These are phyloP conservation scores for Aphanomyces invadans DNA, from an alignment of 352 stramenopile species.

Conservation along the genomic window DNA sequence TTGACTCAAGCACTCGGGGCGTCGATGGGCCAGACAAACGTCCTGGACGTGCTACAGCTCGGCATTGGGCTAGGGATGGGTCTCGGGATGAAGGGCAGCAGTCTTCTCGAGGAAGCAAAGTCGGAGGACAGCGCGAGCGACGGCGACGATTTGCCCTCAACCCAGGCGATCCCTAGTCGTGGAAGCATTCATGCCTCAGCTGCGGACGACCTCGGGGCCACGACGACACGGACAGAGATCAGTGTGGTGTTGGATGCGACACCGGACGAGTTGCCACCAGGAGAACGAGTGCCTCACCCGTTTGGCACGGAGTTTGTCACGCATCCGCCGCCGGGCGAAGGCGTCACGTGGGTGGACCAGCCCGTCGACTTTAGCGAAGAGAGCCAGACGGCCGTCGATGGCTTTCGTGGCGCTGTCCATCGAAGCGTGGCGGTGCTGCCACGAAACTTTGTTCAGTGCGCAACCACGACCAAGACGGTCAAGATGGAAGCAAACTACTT, in stretches of 20 bases:
- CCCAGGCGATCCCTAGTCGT: background rate
- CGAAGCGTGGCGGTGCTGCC: constrained; percentile 58
- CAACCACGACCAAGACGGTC: constrained; percentile 66
- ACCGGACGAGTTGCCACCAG: constrained; percentile 2
- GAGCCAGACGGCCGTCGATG: constrained; percentile 60
- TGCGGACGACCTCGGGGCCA: background rate
- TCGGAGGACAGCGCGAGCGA: background rate
- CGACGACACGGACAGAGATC: background rate
- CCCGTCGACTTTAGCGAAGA: constrained; percentile 41
- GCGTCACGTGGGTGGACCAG: constrained; percentile 44
- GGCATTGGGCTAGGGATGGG: constrained; percentile 86
- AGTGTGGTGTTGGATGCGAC: constrained; percentile 8
- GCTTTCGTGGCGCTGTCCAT: constrained; percentile 47
- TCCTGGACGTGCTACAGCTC: constrained; percentile 59
- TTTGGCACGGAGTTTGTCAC: constrained; percentile 38
- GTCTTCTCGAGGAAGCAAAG: background rate
- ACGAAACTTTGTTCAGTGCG: constrained; percentile 53
- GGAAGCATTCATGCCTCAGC: background rate
- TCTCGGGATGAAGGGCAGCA: constrained; percentile 52
- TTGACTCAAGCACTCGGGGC: constrained; percentile 65
- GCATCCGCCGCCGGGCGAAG: constrained; percentile 47
- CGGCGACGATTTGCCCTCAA: too few species aligned
- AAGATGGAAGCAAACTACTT: constrained; percentile 75
- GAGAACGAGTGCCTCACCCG: background rate
- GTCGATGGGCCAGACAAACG: constrained; percentile 33